Evolutionary conservation across 2,329 filamentous ascomycete species (phyloP), one percentile per base, ranked within the genome.

Genomic region (Fusarium beomiforme): DNA sequence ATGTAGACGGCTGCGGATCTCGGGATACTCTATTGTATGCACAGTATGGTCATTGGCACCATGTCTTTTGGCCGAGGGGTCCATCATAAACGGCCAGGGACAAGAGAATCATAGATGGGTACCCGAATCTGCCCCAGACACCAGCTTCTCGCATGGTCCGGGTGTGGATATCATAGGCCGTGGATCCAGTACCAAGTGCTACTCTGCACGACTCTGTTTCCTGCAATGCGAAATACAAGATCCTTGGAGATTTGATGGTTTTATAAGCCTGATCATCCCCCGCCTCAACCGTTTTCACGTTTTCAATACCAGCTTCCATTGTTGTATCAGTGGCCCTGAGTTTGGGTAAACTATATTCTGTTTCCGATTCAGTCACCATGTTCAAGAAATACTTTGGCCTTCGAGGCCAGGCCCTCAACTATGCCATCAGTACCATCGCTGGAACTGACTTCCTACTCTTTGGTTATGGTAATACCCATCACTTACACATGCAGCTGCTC

Each of bases 361-460:
- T 5, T 21, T 51, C 16, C 17, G 29, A 41, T 12, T 21, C 31
- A 23, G 49, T 64, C 64, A 75, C 51, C 73, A 78, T 80, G 77
- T 73, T 69, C 60, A 80, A 77, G 72, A 82, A 79, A 64, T 93
- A 87, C 76, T 89, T 92, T 73, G 91, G 92, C 79, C 86, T 93
- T 67, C 85, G 85, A 59, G 92, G 92, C 82, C 83, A 86, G 36
- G 80, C 81, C 79, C 88, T 93, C 71, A 92, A 91, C 83, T 86
- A 88, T 79, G 91, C 91, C 58, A 89, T 94, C 73, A 89, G 89
- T 68, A 81, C 90, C n/a, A 87, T 93, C 75, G 92, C 92, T 63
- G 92, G 91, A 75, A 88, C 90, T 53, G 91, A 93, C 80, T 93
- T 93, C 78, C 83, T 92, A 70, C 89, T 88, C 26, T 87, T 88